A percentile compares a stretch with the other conserved stretches of the same genome.
phyloP scores from a whole-genome alignment of 2,329 filamentous ascomycete genomes.

The Neonectria sp. region DNA sequence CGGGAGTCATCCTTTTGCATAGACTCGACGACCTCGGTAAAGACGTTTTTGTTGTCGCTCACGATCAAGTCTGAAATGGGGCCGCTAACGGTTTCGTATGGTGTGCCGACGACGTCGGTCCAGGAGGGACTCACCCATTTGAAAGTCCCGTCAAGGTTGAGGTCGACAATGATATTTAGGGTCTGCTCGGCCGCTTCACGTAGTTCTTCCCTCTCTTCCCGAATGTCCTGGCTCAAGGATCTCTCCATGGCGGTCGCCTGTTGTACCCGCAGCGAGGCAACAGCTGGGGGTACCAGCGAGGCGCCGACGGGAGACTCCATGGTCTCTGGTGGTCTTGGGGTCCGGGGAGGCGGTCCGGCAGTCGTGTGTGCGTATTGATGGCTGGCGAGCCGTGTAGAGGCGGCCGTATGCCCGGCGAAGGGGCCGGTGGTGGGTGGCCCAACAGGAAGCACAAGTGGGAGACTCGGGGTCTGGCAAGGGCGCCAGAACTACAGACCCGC shows the following conservation, averaged over 20 bases:
- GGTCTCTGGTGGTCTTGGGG: slow-evolving; percentile 27
- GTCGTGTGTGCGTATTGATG: slow-evolving; percentile 28
- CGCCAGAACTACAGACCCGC: slow-evolving; percentile 64
- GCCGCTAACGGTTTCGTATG: slow-evolving; percentile 80
- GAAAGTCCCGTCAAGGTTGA: slow-evolving; percentile 90
- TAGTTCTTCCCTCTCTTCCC: slow-evolving; percentile 92
- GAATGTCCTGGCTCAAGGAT: slow-evolving; percentile 88
- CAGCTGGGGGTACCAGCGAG: slow-evolving; percentile 66
- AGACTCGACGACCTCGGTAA: slow-evolving; percentile 86
- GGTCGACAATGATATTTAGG: slow-evolving; percentile 94
- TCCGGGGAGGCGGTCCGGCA: slow-evolving; percentile 2
- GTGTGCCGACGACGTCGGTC: slow-evolving; percentile 91
- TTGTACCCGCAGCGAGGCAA: slow-evolving; percentile 67
- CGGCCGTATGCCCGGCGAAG: slow-evolving; percentile 33
- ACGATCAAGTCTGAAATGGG: slow-evolving; percentile 86
- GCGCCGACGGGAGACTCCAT: slow-evolving; percentile 58
- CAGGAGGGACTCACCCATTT: slow-evolving; percentile 98
- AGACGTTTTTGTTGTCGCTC: slow-evolving; percentile 82
- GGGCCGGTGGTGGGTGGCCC: slow-evolving; percentile 32
- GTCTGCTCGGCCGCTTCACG: slow-evolving; percentile 97
- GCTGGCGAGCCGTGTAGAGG: slow-evolving; percentile 31
- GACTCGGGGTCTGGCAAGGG: slow-evolving; percentile 60
- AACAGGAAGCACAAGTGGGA: slow-evolving; percentile 44
- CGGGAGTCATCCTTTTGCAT: slow-evolving; percentile 95
- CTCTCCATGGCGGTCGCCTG: slow-evolving; percentile 70